Conservation (phyloP, 441 rosid species). For the Bruguiera hainesii region DNA sequence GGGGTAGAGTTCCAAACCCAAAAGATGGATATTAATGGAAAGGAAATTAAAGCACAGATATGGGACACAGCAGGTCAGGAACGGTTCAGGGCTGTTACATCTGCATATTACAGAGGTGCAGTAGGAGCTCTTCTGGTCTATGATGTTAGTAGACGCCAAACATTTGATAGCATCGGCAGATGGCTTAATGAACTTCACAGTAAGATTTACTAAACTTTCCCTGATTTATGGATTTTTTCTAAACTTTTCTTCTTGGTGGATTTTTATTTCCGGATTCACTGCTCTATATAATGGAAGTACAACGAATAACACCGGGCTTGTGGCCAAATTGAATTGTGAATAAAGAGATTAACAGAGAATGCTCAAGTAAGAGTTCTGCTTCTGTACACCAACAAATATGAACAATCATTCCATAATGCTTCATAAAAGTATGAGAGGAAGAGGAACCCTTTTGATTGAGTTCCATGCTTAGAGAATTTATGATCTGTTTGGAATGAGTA, state of each 20-base stretch:
- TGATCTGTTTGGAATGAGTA: too few species aligned
- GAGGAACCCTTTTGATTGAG: neutral
- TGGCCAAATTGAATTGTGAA: too few species aligned
- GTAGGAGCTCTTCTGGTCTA: slow-evolving; percentile 69
- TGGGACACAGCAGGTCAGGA: slow-evolving; percentile 76
- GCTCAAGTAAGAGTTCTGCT: neutral
- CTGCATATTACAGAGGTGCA: slow-evolving; percentile 88
- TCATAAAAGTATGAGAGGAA: neutral
- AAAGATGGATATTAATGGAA: slow-evolving; percentile 49
- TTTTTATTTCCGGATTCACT: slow-evolving; percentile 2
- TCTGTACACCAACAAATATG: neutral
- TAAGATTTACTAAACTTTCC: slow-evolving; percentile 25
- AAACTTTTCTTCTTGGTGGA: too few species aligned
- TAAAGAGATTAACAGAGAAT: too few species aligned
- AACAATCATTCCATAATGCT: too few species aligned
- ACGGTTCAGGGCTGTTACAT: slow-evolving; percentile 74
- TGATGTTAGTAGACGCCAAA: slow-evolving; percentile 52
- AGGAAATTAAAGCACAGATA: slow-evolving; percentile 60
- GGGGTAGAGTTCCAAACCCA: slow-evolving; percentile 69
- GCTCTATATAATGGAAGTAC: neutral
- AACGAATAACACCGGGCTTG: too few species aligned
- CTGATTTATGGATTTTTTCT: neutral
- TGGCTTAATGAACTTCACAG: slow-evolving; percentile 67
- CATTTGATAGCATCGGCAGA: slow-evolving; percentile 50
- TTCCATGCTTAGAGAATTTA: neutral